Conservation (phyloP, 495 filamentous ascomycete genomes). For the Hyaloscypha hepaticicola region DNA sequence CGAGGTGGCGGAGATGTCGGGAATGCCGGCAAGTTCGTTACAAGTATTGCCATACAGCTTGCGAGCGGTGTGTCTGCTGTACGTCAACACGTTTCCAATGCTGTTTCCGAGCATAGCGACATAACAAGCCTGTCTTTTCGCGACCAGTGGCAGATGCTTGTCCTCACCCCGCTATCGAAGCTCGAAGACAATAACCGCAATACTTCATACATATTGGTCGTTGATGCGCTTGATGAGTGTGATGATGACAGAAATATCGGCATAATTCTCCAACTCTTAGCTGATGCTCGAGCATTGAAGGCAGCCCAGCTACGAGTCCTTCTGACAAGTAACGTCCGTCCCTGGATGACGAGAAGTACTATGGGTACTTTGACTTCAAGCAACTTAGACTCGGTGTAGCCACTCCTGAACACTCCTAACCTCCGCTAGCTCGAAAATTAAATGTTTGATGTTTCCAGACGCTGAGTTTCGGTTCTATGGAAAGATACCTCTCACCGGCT, state of each 20-base stretch:
- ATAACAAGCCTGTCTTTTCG: background rate
- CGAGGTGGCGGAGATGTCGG: slow-evolving; percentile 15
- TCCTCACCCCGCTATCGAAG: slow-evolving; percentile 5
- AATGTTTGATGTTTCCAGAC: too few relatives aligned
- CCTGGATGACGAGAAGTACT: too few relatives aligned
- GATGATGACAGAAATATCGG: background rate
- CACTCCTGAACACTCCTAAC: too few relatives aligned
- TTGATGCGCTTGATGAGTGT: slow-evolving; percentile 17
- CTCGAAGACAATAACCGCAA: background rate
- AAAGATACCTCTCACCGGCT: too few relatives aligned
- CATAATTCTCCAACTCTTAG: background rate
- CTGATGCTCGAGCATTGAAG: background rate
- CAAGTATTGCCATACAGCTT: slow-evolving; percentile 8
- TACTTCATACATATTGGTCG: background rate
- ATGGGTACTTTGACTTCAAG: too few relatives aligned
- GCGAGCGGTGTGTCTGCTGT: background rate
- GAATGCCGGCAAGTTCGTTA: slow-evolving; percentile 6
- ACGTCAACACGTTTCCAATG: background rate
- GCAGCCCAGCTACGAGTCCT: too few relatives aligned
- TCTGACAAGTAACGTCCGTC: too few relatives aligned
- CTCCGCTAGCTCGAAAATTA: too few relatives aligned
- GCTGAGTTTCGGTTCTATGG: too few relatives aligned
- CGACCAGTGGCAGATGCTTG: background rate
- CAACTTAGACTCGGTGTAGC: too few relatives aligned
- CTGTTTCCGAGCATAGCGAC: background rate